A percentile compares a stretch with the other conserved stretches of the same genome.
Evolutionary conservation across 2,329 filamentous ascomycete genomes (phyloP).

Genomic region (Aspergillus ruber): DNA sequence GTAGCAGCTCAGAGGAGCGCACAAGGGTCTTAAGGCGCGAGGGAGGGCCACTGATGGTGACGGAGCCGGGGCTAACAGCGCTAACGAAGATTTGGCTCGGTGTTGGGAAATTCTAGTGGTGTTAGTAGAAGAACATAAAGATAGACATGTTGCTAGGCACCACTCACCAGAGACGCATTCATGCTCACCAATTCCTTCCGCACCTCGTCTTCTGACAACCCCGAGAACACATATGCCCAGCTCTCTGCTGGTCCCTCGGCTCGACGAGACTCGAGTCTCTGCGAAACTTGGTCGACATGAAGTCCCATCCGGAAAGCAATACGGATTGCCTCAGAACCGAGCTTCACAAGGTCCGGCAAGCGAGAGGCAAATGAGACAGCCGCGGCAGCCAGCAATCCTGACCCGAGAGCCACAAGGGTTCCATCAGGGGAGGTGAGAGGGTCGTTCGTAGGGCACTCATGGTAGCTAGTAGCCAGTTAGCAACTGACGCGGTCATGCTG

Average conservation of each 20-base stretch:
- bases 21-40: conserved; percentile 18
- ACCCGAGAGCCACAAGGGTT: conserved; percentile 33
- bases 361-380: conserved; percentile 37
- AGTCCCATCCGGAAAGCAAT: conserved; percentile 45
- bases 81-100: conserved; percentile 19
- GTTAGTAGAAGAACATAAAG: background rate
- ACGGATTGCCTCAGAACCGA: conserved; percentile 38
- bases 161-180: conserved; percentile 10
- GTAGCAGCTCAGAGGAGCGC: conserved; percentile 14
- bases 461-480: conserved; percentile 2
- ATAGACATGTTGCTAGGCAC: background rate
- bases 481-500: background rate
- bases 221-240: conserved; percentile 23
- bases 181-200: conserved; percentile 19
- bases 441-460: conserved; percentile 1
- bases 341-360: conserved; percentile 33
- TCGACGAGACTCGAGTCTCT: conserved; percentile 34
- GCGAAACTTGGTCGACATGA: conserved; percentile 38
- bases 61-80: conserved; percentile 11
- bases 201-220: conserved; percentile 11
- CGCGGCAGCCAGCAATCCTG: conserved; percentile 40
- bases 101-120: conserved; percentile 8
- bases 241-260: conserved; percentile 14
- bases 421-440: conserved; percentile 2
- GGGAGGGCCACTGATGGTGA: conserved; percentile 22